These are phyloP conservation scores for Gastroboletus turbinatus DNA, from an alignment of 1,284 basidiomycete species.

Conservation along the genomic window DNA sequence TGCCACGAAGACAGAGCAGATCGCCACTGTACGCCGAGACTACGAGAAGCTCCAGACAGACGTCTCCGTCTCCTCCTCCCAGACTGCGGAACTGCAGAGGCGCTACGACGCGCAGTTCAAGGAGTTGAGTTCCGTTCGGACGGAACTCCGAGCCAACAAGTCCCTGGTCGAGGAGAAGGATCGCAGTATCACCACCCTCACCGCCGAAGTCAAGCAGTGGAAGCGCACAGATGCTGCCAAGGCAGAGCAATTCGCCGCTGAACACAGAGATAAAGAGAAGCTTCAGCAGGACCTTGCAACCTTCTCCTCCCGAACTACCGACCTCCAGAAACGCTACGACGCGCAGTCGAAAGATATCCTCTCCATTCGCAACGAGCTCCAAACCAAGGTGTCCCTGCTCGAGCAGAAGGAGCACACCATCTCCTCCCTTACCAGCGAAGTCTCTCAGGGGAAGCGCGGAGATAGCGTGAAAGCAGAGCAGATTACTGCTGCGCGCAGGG, in stretches of 20 bases:
- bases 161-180: conserved; percentile 2
- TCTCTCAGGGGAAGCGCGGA: not conserved
- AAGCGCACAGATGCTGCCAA: not conserved
- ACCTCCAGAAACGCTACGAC: conserved; percentile 4
- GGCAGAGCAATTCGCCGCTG: not conserved
- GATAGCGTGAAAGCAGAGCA: not conserved
- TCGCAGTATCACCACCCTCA: not conserved
- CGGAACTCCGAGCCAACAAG: not conserved
- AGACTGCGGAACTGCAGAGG: not conserved
- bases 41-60: conserved; percentile 2
- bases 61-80: not conserved
- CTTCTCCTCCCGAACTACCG: not conserved
- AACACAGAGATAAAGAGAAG: not conserved
- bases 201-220: not conserved
- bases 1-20: not conserved
- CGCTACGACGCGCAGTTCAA: not conserved
- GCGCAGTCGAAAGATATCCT: conserved; percentile 2
- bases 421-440: not conserved
- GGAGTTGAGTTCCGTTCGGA: not conserved
- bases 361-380: conserved; percentile 5
- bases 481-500: not conserved
- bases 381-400: not conserved
- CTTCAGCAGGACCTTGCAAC: conserved; percentile 1
- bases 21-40: not conserved
- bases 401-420: conserved; percentile 5